Conservation (phyloP, 1,284 basidiomycete species). For the Cryptococcus maquisensis region DNA sequence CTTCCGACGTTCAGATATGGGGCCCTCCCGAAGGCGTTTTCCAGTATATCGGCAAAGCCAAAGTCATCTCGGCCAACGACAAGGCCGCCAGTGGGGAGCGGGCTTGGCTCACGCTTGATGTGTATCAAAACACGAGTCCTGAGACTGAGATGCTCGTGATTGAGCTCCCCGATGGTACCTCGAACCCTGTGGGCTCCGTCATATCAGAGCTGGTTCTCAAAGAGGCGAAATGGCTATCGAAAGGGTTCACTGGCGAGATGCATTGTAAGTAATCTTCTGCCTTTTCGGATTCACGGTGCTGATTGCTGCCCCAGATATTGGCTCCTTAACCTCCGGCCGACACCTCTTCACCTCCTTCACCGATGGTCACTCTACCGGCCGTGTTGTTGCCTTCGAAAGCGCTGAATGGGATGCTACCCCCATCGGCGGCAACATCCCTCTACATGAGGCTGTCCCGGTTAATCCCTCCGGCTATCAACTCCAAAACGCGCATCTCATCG, state of each 20-base stretch:
- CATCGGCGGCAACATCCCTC: background rate
- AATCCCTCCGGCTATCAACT: constrained; percentile 12
- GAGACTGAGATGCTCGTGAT: constrained; percentile 18
- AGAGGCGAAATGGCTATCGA: constrained; percentile 11
- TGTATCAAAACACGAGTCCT: constrained; percentile 19
- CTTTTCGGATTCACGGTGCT: background rate
- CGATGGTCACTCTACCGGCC: constrained; percentile 12
- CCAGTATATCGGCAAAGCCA: constrained; percentile 3
- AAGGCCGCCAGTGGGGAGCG: background rate
- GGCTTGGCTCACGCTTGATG: constrained; percentile 12
- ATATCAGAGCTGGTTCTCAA: constrained; percentile 3
- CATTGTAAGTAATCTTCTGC: constrained; percentile 7
- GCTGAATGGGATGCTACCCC: constrained; percentile 5
- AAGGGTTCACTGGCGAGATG: constrained; percentile 15
- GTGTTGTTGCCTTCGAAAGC: constrained; percentile 11
- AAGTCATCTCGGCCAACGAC: constrained; percentile 1
- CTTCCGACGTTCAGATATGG: constrained; percentile 11
- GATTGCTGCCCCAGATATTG: constrained; percentile 8
- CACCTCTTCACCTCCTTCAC: constrained; percentile 17
- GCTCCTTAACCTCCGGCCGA: constrained; percentile 6
- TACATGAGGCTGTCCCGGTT: constrained; percentile 10
- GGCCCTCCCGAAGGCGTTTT: background rate
- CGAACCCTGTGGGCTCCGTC: background rate
- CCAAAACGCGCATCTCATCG: constrained; percentile 8
- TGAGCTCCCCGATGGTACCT: constrained; percentile 6